Evolutionary conservation across 768 basidiomycete species (phyloP), one percentile per base, ranked within the genome.

Genomic region (Mycena kentingensis): DNA sequence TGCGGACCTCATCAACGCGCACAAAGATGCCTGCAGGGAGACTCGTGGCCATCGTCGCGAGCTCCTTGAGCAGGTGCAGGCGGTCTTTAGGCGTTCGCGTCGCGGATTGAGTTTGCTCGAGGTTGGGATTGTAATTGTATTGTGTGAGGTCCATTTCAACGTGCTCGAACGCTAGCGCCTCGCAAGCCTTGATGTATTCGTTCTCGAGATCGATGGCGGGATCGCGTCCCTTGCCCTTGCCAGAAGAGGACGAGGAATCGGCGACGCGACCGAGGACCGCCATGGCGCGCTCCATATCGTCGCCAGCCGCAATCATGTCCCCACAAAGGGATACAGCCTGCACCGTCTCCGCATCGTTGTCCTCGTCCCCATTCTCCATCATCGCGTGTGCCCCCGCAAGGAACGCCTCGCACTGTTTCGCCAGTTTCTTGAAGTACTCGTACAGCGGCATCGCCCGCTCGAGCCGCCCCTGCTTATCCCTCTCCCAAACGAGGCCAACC

Each of bases 21-120:
- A 82, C 77, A 77, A 78, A 82, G 4, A 82, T 73, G 5, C 81
- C 81, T 2, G 76, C 71, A 45, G 81, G 82, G n/a, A 82, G 70
- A 47, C 75, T 75, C 8, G 81, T 82, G 4, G 79, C 75, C 67
- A 77, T 80, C 21, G 77, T 75, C 16, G 79, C 77, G n/a, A 82
- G 70, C 64, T 83, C 82, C 64, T 79, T 78, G 55, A 79, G 66
- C n/a, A 82, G 70, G 60, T 79, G 79, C 31, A 82, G 62, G 29
- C 79, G 68, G 57, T 76, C 68, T 61, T 75, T 77, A 19, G 77
- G 76, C 46, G 69, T 68, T 37, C 80, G 70, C 27, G 75, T 77
- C 10, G 71, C 62, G 31, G 58, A 67, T 32, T 71, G 68, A 0
- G 75, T 77, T 21, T 59, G 43, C 39, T 48, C 42, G 16, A 80